Evolutionary conservation across 2,329 filamentous ascomycete species (phyloP).

Genomic region (Xylariaceae sp.): DNA sequence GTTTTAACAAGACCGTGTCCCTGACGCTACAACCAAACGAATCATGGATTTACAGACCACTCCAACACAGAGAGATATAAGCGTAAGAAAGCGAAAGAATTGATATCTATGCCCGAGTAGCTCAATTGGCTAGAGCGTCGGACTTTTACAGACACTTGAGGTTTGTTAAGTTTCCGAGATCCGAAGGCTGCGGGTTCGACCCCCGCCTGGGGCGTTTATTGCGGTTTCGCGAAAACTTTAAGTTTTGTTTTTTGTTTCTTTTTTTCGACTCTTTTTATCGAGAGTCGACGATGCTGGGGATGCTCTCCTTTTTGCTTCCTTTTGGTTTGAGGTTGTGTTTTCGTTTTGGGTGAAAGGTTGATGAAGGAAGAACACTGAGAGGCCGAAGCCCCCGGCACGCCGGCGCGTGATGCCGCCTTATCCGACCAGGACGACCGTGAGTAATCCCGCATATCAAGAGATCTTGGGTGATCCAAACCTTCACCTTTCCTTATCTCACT

Average conservation of each 20-base stretch:
- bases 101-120: conserved; percentile 18
- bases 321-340: neutral
- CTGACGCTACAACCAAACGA: too few species aligned
- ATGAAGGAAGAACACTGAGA: too few species aligned
- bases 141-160: conserved; percentile 19
- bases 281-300: too few species aligned
- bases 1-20: too few species aligned
- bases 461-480: neutral
- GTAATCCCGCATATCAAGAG: neutral
- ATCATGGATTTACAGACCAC: too few species aligned
- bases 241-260: neutral
- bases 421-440: neutral
- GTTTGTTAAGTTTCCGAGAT: conserved; percentile 9
- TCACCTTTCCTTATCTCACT: neutral
- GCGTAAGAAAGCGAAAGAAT: neutral
- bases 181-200: conserved; percentile 33
- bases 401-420: neutral
- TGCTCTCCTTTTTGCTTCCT: neutral
- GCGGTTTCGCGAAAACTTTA: neutral
- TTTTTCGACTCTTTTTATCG: neutral
- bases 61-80: too few species aligned
- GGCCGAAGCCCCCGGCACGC: neutral
- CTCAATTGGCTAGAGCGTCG: conserved; percentile 27
- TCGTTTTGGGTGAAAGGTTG: neutral
- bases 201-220: conserved; percentile 28